Evolutionary conservation across 192 early-diverging fungal genomes (phyloP).

Genomic region (Coemansia sp.): DNA sequence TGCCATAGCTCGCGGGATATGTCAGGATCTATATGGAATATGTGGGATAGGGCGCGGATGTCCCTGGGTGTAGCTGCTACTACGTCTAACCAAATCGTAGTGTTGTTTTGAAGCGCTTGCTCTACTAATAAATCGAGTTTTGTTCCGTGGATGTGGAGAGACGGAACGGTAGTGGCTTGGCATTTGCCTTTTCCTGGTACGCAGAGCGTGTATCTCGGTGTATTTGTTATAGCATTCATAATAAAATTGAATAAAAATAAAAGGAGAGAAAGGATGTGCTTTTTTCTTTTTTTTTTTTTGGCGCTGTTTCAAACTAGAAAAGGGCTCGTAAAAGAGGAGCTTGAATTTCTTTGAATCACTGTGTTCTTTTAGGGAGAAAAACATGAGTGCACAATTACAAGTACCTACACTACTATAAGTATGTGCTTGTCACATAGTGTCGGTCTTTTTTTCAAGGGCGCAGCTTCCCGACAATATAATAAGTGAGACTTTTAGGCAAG

Average conservation of each 20-base stretch:
- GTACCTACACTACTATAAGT: background rate
- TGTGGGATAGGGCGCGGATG: slow-evolving; percentile 1
- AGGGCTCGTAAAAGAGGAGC: background rate
- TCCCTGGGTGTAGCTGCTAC: background rate
- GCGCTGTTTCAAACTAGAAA: background rate
- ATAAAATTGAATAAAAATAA: background rate
- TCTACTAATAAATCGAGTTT: background rate
- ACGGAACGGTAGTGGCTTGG: background rate
- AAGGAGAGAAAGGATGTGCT: background rate
- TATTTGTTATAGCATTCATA: background rate
- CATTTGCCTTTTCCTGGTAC: slow-evolving; percentile 9
- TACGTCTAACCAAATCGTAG: background rate
- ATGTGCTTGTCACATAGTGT: background rate
- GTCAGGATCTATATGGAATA: background rate
- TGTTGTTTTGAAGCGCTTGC: background rate
- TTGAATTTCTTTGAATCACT: background rate
- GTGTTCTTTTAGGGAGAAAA: background rate
- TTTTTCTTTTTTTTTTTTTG: background rate
- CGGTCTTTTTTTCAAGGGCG: background rate
- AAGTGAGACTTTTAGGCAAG: background rate
- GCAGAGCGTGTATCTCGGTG: slow-evolving; percentile 7
- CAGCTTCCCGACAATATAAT: background rate
- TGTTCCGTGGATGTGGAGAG: background rate
- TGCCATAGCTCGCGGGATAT: background rate
- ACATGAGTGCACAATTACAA: background rate